A percentile compares a stretch with the other conserved stretches of the same genome.
Conservation (phyloP, 495 filamentous ascomycete species). For the Venustampulla echinocandica region DNA sequence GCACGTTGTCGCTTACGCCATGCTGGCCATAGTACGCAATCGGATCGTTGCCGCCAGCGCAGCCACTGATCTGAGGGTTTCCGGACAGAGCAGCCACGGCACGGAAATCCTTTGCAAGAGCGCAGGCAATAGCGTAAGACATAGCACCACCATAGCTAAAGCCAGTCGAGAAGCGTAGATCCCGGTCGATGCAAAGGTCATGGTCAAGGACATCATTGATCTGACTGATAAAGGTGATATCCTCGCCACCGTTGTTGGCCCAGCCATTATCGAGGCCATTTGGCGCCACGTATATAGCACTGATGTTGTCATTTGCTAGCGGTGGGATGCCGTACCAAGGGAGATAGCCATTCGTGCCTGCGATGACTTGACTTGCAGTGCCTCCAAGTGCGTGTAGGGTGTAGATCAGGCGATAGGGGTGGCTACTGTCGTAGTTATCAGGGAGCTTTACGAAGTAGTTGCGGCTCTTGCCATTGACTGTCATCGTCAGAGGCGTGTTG, state of each 20-base stretch:
- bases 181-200: constrained; percentile 37
- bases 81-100: constrained; percentile 39
- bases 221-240: constrained; percentile 33
- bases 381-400: constrained; percentile 34
- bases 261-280: constrained; percentile 36
- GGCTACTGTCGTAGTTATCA: constrained; percentile 31
- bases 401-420: constrained; percentile 34
- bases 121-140: constrained; percentile 38
- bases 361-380: constrained; percentile 27
- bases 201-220: constrained; percentile 30
- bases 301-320: constrained; percentile 25
- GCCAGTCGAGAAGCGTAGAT: constrained; percentile 37
- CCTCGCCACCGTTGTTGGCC: constrained; percentile 35
- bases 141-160: constrained; percentile 44
- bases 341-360: constrained; percentile 19
- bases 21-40: constrained; percentile 39
- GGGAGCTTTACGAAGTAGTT: constrained; percentile 32
- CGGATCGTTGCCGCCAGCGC: constrained; percentile 29
- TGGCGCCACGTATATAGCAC: constrained; percentile 34
- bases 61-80: constrained; percentile 30
- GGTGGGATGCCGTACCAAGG: constrained; percentile 31
- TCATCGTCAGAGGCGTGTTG: neutral
- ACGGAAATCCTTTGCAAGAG: constrained; percentile 31
- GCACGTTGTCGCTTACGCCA: constrained; percentile 31
- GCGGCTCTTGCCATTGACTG: constrained; percentile 3